Evolutionary conservation across 495 filamentous ascomycete genomes (phyloP), one percentile per base, ranked within the genome.

Genomic region (Umbilicaria muhlenbergii): DNA sequence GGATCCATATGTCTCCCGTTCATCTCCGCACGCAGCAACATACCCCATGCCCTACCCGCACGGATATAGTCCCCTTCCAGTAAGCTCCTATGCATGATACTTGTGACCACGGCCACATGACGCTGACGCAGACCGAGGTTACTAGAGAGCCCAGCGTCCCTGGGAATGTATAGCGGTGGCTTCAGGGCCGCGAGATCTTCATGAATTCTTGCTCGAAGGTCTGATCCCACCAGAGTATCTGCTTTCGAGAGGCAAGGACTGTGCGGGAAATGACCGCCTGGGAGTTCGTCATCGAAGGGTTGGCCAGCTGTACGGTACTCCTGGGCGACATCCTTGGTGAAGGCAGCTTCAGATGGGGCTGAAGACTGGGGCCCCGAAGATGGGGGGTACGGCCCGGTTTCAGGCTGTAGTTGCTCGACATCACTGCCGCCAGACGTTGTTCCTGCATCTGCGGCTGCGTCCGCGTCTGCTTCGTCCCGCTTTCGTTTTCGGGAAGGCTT

Each of bases 1-100:
- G 76, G 55, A 58, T 83, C 77, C 16, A 78, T 50, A n/a, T 58
- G 52, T 12, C 52, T 52, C 1, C 77, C 72, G 38, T 53, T 52
- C 18, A 71, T 53, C 37, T 75, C 63, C 38, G 72, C 66, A 17
- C 78, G 70, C 34, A 84, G 52, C 18, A 83, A 58, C 54, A 83
- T 56, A 6, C 69, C 72, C 76, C 75, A 82, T 13, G 78, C 77
- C 52, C 74, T 65, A 24, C 69, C 68, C 2, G 80, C 80, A 34
- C 80, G 74, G 12, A 62, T 45, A 52, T 71, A 79, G 50, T 83
- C 78, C 8, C 70, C 61, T 46, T 75, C 61, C 10, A 75, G 61
- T 32, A 83, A 57, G 59, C 68, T 78, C 14, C 66, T 66, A 43
- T 84, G 78, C 44, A 85, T 51, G 11, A 83, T 60, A 13, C 74